Evolutionary conservation across 2,329 filamentous ascomycete genomes (phyloP), one percentile per base, ranked within the genome.

Genomic region (Pleurostoma richardsiae): DNA sequence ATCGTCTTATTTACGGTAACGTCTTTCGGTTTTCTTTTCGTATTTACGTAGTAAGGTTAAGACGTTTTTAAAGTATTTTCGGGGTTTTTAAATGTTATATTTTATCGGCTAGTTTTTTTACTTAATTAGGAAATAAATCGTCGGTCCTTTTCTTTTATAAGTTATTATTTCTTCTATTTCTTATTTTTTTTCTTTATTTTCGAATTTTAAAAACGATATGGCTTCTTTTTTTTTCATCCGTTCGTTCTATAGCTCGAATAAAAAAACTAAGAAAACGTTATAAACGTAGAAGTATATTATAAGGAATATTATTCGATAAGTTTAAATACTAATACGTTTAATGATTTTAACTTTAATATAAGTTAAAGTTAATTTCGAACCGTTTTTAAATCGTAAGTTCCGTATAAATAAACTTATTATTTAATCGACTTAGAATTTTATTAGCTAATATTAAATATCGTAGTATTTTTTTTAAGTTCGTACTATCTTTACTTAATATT

Each of bases 381-480:
- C 43, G 43, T 4, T 30, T 40, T 30, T 47, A 49, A 43, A 42
- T 8, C 5, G 3, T 5, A 42, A 29, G 27, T 42, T 42, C n/a
- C 29, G 45, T 45, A 48, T 44, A 29, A 39, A 39, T 45, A 43
- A 19, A 48, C 29, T 39, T 33, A 46, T 50, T 44, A 50, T 33
- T 30, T 44, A 48, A 10, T 3, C 3, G 3, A 6, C 2, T 10
- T 42, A 6, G 41, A 30, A 36, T 29, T 50, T 54, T 44, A 27
- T 30, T 19, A 3, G 4, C 5, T 30, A 38, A 44, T 44, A 39
- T 26, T 28, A 7, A 10, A 8, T 10, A 6, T 44, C 39, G 3
- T 39, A 28, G 11, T 44, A 44, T 27, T 39, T 44, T 3, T 26
- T 28, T 8, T 8, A 26, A 29, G 29, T 28, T 8, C 11, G 27